Base-by-base conservation (phyloP, 352 stramenopile species). In the Pythium aquatile region DNA sequence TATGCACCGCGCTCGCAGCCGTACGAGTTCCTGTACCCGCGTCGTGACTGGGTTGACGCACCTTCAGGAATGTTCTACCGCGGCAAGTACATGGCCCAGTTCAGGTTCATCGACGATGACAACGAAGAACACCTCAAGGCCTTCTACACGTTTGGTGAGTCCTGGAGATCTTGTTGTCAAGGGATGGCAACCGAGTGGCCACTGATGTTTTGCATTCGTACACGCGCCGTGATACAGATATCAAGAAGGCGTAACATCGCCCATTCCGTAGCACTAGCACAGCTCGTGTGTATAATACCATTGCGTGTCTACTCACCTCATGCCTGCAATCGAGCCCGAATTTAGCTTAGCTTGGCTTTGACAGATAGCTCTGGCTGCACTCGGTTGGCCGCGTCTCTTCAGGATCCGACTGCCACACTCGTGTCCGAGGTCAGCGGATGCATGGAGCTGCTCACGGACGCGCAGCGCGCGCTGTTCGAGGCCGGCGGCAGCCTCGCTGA, bases 61-160 rank as follows among this genome's bases (percentile, higher is more conserved):
- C 88, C 88, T 1, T 85, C 80, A 2, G 87, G 88, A 5, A 83
- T 97, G 61, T 92, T 97, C 63, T 96, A 93, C 63, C 82, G 88
- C 35, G 88, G 88, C 14, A 91, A 87, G 61, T 97, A 97, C 72
- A 87, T 89, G 73, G 83, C 81, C 35, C 82, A 85, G 58, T 90
- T 92, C 63, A 67, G 75, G 14, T 89, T 92, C 63, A 61, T 79
- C 24, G 83, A 92, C 56, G 83, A 92, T 59, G 83, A 92, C 66
- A 72, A 79, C 8, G 47, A 66, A 20, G 79, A 90, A 63, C 81
- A 90, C 52, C 76, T 90, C 58, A 88, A 90, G 63, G 73, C 81
- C 39, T 81, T 87, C 49, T 92, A 92, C 69, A 90, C 74, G 14
- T 90, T 92, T 49, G 83, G 83, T 92, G 75, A 30, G 83, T 39